Base-by-base conservation (phyloP, 805 yeast species). In the Yarrowia deformans region DNA sequence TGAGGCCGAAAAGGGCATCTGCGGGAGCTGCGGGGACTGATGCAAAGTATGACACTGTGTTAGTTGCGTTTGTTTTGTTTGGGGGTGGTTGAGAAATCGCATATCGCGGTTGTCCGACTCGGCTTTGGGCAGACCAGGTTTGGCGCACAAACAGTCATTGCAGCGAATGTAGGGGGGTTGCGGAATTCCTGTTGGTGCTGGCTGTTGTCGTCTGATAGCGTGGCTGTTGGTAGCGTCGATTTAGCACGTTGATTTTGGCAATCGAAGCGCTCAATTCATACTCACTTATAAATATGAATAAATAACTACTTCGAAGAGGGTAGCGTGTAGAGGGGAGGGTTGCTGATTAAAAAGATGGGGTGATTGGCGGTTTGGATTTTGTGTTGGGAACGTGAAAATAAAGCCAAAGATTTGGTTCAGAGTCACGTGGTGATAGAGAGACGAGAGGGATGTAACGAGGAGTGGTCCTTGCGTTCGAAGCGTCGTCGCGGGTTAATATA, bases 1-100 rank as follows among this genome's bases (percentile, higher is more conserved):
- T 85, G 73, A 92, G 84, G 50, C 97, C 83, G 60, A 81, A 80
- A 76, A 93, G 92, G 74, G 93, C 91, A 79, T 93, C 98, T n/a
- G 97, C 91, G 66, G 97, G 95, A 10, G 91, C 91, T 72, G 77
- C 79, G 52, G 81, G 81, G 42, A 84, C 83, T 42, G 75, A 70
- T 12, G 82, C 79, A 40, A 63, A 63, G 55, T 39, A 48, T 49
- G 68, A 63, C 68, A 63, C 56, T 63, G 55, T 48, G 66, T 60
- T 60, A 60, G 66, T 42, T 49, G 55, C 4, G 14, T 23, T 23
- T 2, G 29, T 23, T 23, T 4, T 23, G 37, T 2, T 34, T 7
- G 8, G 37, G 10, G 37, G 37, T 34, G 37, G 29, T 23, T 34
- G 37, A 7, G 37, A 34, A 42, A 42, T 42, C 29, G 29, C 29